A percentile compares a stretch with the other conserved stretches of the same genome.
Conservation (phyloP, 2,329 filamentous ascomycete genomes). For the Myriosclerotinia scirpicola region DNA sequence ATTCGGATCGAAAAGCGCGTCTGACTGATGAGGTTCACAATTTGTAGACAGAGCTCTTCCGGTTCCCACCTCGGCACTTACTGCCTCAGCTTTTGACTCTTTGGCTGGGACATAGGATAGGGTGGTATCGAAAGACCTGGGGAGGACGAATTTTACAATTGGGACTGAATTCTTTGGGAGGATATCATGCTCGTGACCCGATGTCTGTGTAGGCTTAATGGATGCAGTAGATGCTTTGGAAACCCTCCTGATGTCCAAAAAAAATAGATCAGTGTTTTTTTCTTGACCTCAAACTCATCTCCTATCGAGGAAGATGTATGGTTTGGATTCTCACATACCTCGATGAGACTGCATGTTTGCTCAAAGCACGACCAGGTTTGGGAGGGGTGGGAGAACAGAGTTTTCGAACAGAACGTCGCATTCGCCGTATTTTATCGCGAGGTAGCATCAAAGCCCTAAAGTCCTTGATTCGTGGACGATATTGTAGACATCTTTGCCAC, state of each 20-base stretch:
- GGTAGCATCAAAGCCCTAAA: background rate
- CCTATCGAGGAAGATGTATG: background rate
- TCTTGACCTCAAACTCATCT: background rate
- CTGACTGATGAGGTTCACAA: background rate
- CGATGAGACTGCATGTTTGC: background rate
- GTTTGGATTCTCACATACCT: background rate
- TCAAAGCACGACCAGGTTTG: background rate
- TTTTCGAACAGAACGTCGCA: background rate
- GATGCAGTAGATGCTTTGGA: background rate
- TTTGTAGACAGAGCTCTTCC: background rate
- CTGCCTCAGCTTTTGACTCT: background rate
- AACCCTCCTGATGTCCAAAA: background rate
- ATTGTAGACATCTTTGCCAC: slow-evolving; percentile 6
- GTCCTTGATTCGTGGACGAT: slow-evolving; percentile 6
- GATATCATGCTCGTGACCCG: too few relatives aligned
- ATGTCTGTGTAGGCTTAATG: background rate
- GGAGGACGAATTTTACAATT: background rate
- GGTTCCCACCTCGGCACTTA: background rate
- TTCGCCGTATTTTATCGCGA: background rate
- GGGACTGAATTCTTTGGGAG: background rate
- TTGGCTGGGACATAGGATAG: too few relatives aligned
- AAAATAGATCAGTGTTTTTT: background rate
- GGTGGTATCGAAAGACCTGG: background rate
- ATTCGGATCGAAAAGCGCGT: background rate
- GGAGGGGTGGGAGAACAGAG: background rate